Conservation (phyloP, 768 basidiomycete genomes). For the Podaxis sp. region DNA sequence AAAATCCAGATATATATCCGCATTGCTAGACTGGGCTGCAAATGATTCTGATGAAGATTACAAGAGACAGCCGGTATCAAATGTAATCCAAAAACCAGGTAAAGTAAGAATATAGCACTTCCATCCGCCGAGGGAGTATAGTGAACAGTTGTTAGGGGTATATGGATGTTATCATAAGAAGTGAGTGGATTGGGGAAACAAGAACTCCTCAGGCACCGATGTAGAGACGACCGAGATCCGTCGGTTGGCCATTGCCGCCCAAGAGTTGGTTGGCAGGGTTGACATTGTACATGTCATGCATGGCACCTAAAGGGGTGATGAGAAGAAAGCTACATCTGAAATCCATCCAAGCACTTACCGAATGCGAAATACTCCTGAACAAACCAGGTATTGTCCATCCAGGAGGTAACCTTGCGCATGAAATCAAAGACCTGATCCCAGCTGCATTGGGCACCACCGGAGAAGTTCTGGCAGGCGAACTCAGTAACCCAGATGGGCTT, state of each 20-base stretch:
- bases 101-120: conserved; percentile 6
- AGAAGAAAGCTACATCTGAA: background rate
- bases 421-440: conserved; percentile 44
- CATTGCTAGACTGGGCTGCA: background rate
- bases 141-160: conserved; percentile 4
- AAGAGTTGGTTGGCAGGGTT: conserved; percentile 55
- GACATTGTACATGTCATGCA: conserved; percentile 56
- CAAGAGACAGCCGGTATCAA: conserved; percentile 9
- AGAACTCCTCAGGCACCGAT: conserved; percentile 29
- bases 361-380: conserved; percentile 52
- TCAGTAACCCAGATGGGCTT: conserved; percentile 63
- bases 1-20: background rate
- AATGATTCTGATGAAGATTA: background rate
- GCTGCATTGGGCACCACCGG: conserved; percentile 40
- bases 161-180: background rate
- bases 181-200: background rate
- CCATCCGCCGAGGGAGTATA: conserved; percentile 1
- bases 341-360: conserved; percentile 40
- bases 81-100: conserved; percentile 2
- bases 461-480: conserved; percentile 69
- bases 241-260: conserved; percentile 42
- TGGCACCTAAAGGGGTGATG: conserved; percentile 39
- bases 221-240: conserved; percentile 48
- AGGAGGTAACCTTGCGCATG: conserved; percentile 41
- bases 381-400: conserved; percentile 41